Evolutionary conservation across 345 rosid genomes (phyloP).

Genomic region (Eucalyptus shirleyi): DNA sequence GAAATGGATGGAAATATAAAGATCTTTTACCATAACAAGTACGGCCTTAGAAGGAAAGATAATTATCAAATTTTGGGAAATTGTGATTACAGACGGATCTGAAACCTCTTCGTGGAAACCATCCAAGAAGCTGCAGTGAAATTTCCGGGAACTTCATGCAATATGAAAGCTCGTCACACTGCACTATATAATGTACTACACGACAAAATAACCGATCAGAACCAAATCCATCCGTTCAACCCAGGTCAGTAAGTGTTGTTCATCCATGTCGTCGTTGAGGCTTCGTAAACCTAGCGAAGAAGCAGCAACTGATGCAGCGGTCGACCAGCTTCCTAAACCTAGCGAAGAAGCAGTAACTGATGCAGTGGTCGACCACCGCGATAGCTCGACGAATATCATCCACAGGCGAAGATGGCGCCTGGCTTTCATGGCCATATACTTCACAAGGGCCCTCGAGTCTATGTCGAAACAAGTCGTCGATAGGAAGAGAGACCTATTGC

Average conservation of each 20-base stretch:
- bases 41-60: background rate
- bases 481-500: background rate
- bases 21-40: background rate
- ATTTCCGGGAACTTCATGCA: background rate
- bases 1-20: background rate
- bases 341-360: background rate
- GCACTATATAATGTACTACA: background rate
- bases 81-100: background rate
- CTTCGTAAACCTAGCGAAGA: background rate
- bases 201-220: background rate
- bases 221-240: background rate
- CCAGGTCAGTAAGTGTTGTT: background rate
- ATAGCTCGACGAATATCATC: background rate
- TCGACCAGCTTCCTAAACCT: background rate
- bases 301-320: background rate
- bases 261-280: background rate
- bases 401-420: background rate
- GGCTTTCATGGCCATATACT: background rate
- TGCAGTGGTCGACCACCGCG: background rate
- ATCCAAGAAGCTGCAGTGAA: background rate
- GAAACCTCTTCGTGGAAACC: background rate
- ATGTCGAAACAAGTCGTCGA: background rate
- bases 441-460: background rate
- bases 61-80: background rate
- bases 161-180: background rate